A percentile compares a stretch with the other conserved stretches of the same genome.
Conservation (phyloP, 331 rosid genomes). For the Arachis monticola region DNA sequence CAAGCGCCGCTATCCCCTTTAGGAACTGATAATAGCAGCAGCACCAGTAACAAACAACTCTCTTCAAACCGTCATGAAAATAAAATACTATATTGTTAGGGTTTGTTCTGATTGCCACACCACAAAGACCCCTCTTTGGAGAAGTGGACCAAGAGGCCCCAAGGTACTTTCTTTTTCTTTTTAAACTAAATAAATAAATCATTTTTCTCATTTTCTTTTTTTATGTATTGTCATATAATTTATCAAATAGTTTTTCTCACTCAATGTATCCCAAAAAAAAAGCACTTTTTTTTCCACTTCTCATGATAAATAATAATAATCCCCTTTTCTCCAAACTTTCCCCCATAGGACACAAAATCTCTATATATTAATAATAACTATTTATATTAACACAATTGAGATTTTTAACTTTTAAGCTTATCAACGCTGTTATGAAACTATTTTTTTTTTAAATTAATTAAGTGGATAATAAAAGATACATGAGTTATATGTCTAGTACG, state of each 20-base stretch:
- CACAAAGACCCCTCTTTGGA: constrained; percentile 95
- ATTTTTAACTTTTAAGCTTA: neutral
- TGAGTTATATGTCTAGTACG: too few relatives aligned
- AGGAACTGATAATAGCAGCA: constrained; percentile 35
- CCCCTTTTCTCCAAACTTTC: too few relatives aligned
- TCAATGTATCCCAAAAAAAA: too few relatives aligned
- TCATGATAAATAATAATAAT: too few relatives aligned
- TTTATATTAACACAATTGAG: neutral
- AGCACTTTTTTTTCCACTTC: too few relatives aligned
- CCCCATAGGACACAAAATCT: too few relatives aligned
- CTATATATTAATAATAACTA: neutral
- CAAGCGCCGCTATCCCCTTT: neutral
- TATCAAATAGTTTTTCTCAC: neutral
- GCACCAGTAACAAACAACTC: constrained; percentile 37
- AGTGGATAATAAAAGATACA: too few relatives aligned
- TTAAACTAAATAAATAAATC: too few relatives aligned
- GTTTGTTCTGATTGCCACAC: constrained; percentile 89
- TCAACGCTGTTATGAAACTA: too few relatives aligned
- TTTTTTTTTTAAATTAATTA: too few relatives aligned
- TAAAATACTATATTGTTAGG: constrained; percentile 49
- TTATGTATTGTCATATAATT: neutral
- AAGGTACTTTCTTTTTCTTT: constrained; percentile 54
- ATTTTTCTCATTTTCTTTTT: neutral
- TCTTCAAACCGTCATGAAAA: constrained; percentile 36
- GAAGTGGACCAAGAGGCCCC: constrained; percentile 95